Evolutionary conservation across 805 yeast genomes (phyloP).

Genomic region (Kluyveromyces nonfermentans): DNA sequence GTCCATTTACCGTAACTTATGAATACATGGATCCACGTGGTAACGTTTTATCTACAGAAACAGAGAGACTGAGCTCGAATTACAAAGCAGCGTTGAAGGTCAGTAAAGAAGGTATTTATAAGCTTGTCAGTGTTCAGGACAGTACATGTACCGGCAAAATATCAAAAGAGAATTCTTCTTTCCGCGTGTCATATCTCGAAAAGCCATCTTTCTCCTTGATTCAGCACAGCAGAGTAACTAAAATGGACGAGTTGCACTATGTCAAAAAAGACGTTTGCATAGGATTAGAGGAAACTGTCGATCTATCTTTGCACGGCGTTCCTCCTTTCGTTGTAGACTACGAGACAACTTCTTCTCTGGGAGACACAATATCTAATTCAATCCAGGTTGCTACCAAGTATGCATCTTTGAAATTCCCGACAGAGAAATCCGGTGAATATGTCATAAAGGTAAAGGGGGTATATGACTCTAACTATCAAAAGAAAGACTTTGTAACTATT

Average conservation of each 20-base stretch:
- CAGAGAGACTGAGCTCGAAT: constrained; percentile 16
- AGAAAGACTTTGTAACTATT: constrained; percentile 27
- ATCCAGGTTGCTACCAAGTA: constrained; percentile 44
- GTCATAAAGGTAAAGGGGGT: constrained; percentile 51
- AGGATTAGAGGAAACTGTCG: constrained; percentile 39
- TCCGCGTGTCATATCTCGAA: constrained; percentile 36
- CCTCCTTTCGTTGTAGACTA: constrained; percentile 66
- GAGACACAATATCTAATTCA: constrained; percentile 30
- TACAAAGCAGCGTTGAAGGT: constrained; percentile 31
- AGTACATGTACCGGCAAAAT: constrained; percentile 43
- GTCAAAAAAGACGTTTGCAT: constrained; percentile 38
- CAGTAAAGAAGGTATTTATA: constrained; percentile 39
- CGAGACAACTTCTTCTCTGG: constrained; percentile 50
- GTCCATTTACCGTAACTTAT: constrained; percentile 38
- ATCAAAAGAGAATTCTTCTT: constrained; percentile 23
- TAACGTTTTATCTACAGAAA: constrained; percentile 17
- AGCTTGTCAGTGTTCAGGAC: constrained; percentile 38
- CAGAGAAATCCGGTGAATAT: constrained; percentile 49
- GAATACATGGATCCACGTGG: constrained; percentile 27
- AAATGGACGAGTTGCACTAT: constrained; percentile 19
- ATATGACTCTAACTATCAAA: constrained; percentile 55
- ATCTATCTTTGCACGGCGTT: constrained; percentile 44
- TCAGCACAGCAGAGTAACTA: constrained; percentile 24
- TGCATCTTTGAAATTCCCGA: constrained; percentile 38
- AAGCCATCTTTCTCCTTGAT: constrained; percentile 38